Base-by-base conservation (phyloP, 169 alveolate species). In the Cryptosporidium parvum region DNA sequence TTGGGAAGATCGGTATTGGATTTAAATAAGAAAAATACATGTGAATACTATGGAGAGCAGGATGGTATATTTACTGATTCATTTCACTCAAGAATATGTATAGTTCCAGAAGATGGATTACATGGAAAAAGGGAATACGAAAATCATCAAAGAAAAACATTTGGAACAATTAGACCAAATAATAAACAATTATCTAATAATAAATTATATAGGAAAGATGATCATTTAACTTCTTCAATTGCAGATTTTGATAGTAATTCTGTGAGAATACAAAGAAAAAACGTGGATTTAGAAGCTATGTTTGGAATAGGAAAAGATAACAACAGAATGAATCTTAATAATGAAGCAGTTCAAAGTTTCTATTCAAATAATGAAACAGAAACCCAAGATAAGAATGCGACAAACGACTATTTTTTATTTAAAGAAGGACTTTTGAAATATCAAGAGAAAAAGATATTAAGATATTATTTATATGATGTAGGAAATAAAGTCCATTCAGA, bases 41-140 rank as follows among this genome's bases (percentile, higher is more conserved):
- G 86, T 56, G 86, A 73, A 18, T 26, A 56, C 14, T 42, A 42
- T 39, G 62, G 44, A 16, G 44, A 26, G 16, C 33, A 69, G 23
- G 44, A 51, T 12, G 71, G 35, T 59, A 33, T 53, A 33, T 73
- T 53, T 59, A 56, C 86, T 12, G 26, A 33, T 35, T 42, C 37
- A 12, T 44, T 26, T 12, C 56, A 51, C 26, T 71, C 67, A 23
- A 73, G 37, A 37, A 73, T 73, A 26, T 73, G 86, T 35, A 33
- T 59, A 73, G 70, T 73, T 37, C 86, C 86, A 7, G 86, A 73
- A 58, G 86, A 58, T 7, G 86, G 86, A 18, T 58, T 73, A 23
- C 86, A 73, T 58, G 86, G 86, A 37, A 21, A 18, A 0, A 73
- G 86, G 31, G 70, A 56, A 3, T 33, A 33, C 39, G n/a, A 52